phyloP scores from a whole-genome alignment of 2,329 filamentous ascomycete genomes.

The Colletotrichum sojae region DNA sequence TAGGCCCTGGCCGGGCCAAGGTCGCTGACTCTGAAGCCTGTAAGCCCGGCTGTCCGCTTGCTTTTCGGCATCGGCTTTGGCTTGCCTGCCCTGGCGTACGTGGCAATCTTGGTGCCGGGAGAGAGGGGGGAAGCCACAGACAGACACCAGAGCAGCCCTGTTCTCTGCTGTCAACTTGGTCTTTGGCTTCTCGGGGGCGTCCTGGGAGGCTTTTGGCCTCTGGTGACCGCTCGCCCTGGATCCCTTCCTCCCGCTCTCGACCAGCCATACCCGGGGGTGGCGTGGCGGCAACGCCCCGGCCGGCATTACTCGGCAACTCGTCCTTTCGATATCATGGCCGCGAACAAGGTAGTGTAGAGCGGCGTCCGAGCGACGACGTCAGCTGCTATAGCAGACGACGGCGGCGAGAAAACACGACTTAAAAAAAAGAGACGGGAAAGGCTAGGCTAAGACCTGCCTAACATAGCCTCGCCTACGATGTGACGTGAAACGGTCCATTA shows the following conservation, averaged over 20 bases:
- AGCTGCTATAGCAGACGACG: too few species aligned
- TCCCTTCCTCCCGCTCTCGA: background rate
- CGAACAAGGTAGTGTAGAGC: background rate
- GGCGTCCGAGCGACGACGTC: background rate
- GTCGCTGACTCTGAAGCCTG: background rate
- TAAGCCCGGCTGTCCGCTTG: constrained; percentile 11
- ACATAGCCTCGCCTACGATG: constrained; percentile 3
- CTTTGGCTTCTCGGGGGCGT: background rate
- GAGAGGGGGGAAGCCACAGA: background rate
- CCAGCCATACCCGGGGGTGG: background rate
- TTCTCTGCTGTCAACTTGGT: background rate
- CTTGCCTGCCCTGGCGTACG: constrained; percentile 3
- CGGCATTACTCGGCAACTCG: constrained; percentile 20
- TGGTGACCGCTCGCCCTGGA: background rate
- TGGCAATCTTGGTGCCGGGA: constrained; percentile 9
- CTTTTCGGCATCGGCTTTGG: constrained; percentile 11
- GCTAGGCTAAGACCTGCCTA: background rate
- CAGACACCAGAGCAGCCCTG: background rate
- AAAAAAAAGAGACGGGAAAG: too few species aligned
- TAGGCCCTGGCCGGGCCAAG: background rate
- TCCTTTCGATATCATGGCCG: background rate
- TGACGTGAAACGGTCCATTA: constrained; percentile 17
- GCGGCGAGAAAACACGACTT: background rate
- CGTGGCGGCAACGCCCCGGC: too few species aligned
- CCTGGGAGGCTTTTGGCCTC: constrained; percentile 3